These are phyloP conservation scores for Candida piceae DNA, from an alignment of 805 yeast species.

Conservation along the genomic window DNA sequence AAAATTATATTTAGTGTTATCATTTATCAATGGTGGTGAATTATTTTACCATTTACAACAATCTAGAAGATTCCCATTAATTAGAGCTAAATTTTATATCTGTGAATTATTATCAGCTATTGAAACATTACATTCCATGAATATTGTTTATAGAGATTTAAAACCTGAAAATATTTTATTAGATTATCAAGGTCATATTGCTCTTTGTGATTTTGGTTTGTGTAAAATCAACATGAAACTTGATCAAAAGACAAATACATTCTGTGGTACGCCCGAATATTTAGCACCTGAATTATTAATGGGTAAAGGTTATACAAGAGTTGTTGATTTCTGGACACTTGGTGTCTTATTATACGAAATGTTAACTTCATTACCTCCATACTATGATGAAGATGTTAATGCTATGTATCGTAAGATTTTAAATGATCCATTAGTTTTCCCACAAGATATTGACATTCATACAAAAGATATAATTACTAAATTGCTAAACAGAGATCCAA, in stretches of 20 bases:
- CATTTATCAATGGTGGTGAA: slow-evolving; percentile 97
- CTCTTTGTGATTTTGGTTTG: slow-evolving; percentile 93
- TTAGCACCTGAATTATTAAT: slow-evolving; percentile 89
- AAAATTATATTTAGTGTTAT: slow-evolving; percentile 81
- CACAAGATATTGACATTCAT: slow-evolving; percentile 78
- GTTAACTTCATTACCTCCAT: slow-evolving; percentile 97
- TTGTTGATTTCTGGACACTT: slow-evolving; percentile 98
- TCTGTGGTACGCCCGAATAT: slow-evolving; percentile 98
- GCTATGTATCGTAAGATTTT: slow-evolving; percentile 92
- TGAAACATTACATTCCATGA: slow-evolving; percentile 84
- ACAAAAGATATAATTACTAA: slow-evolving; percentile 77
- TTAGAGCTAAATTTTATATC: slow-evolving; percentile 87
- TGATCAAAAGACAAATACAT: slow-evolving; percentile 81
- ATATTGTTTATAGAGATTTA: slow-evolving; percentile 91
- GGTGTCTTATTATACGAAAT: slow-evolving; percentile 92
- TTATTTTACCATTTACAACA: slow-evolving; percentile 89
- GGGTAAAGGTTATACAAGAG: slow-evolving; percentile 91
- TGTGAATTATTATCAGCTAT: slow-evolving; percentile 92
- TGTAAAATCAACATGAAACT: slow-evolving; percentile 93
- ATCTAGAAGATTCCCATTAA: slow-evolving; percentile 83
- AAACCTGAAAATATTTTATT: slow-evolving; percentile 93
- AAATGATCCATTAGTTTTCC: slow-evolving; percentile 84
- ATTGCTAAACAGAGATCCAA: slow-evolving; percentile 80
- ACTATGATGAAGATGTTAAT: slow-evolving; percentile 89
- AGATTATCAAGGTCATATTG: slow-evolving; percentile 97